Evolutionary conservation across 257 asterid species (phyloP), one percentile per base, ranked within the genome.

Genomic region (Solanum appendiculatum): DNA sequence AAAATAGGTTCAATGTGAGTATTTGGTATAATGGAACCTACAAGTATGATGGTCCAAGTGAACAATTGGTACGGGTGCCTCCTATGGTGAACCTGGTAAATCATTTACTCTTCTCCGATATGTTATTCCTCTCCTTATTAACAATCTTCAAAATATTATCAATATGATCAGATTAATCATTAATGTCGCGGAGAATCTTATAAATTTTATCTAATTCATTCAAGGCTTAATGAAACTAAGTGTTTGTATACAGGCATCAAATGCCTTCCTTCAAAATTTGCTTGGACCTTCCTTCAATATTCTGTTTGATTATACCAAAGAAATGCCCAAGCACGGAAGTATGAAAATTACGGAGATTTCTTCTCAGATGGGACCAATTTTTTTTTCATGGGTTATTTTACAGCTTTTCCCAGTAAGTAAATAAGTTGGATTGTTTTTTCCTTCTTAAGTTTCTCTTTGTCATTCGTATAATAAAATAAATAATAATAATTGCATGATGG

Each of bases 11-110:
- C 90, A 95, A 94, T 77, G 94, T 94, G 88, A 95, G 93, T n/a
- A 86, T 97, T 88, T 97, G 99, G 99, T 95, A 97, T 92, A 97
- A 97, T 85, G 89, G 98, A 64, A 97, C 98, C 56, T 93, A 93
- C 87, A 95, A 90, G 92, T 92, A 95, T 86, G 94, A 93, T 87
- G 69, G 94, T 16, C 94, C 31, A 82, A 94, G 98, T 89, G 66
- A 91, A 89, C 91, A 90, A 75, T 91, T 93, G 90, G 91, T 91
- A n/a, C 93, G 99, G 90, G 99, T 97, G 89, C 96, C 99, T 89
- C 96, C 99, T 37, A 90, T 98, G 25, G 92, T 97, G 86, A 97
- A 97, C 92, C 86, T 95, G 99, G 99, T 97, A 94, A 40, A 77
- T 77, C 60, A 85, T 77, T 82, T 87, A 88, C 44, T 75, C n/a